Percentiles rank a stretch among this genome's conserved stretches.
phyloP scores from a whole-genome alignment of 495 filamentous ascomycete species.

The Penicillium paxilli region DNA sequence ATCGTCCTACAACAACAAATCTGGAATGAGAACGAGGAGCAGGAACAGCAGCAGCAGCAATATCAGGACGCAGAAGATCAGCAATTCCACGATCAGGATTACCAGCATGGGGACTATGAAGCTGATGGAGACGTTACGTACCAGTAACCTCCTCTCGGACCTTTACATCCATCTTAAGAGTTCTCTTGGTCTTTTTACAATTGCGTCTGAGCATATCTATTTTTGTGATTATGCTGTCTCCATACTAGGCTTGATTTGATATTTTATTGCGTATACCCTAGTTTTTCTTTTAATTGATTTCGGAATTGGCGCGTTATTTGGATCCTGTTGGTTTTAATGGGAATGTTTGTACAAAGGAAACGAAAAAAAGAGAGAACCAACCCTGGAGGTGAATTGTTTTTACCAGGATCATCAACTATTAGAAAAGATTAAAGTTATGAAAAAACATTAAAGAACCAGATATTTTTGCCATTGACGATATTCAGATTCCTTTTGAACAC shows the following conservation, averaged over 20 bases:
- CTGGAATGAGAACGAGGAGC: slow-evolving; percentile 56
- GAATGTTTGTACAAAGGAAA: not conserved
- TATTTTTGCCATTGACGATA: slow-evolving; percentile 9
- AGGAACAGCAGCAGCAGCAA: slow-evolving; percentile 38
- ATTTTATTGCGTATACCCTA: slow-evolving; percentile 1
- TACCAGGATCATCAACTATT: no score
- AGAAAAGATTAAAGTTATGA: no score
- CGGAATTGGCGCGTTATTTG: not conserved
- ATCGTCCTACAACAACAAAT: slow-evolving; percentile 98
- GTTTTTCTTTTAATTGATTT: not conserved
- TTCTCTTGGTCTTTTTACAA: no score
- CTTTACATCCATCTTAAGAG: no score
- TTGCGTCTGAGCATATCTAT: not conserved
- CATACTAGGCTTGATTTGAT: not conserved
- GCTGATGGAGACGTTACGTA: slow-evolving; percentile 36
- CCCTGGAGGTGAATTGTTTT: not conserved
- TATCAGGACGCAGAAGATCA: slow-evolving; percentile 24
- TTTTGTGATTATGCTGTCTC: not conserved
- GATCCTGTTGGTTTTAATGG: slow-evolving; percentile 1
- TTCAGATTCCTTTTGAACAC: slow-evolving; percentile 14
- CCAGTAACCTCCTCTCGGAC: no score
- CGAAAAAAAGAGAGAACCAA: not conserved
- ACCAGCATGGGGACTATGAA: slow-evolving; percentile 32
- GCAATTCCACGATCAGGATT: slow-evolving; percentile 28
- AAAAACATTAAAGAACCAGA: not conserved